Evolutionary conservation across 169 alveolate genomes (phyloP), one percentile per base, ranked within the genome.

Genomic region (Ichthyophthirius multifiliis): DNA sequence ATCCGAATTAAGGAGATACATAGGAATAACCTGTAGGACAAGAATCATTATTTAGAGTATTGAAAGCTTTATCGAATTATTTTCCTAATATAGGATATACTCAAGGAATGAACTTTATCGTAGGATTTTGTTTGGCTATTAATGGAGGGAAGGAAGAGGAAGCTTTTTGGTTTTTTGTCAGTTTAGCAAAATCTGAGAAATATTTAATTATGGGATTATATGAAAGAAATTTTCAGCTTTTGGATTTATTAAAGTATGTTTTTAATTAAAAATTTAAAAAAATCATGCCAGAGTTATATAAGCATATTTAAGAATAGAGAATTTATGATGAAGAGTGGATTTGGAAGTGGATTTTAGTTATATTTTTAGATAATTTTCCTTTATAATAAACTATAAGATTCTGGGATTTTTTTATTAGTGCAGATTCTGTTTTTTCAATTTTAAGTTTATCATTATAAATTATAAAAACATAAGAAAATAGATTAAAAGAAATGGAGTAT

Each of bases 61-160:
- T 89, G 16, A 35, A 37, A 18, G 77, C 77, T 0, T 5, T 67
- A 4, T 34, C 62, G 1, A 67, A 67, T 41, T 67, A 67, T 67
- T 67, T 67, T 41, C 77, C 77, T 34, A 79, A 85, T 13, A 86
- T 85, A 4, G 94, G 94, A 5, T 89, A 89, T 45, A 81, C 89
- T 55, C 65, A 89, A 78, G 76, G 89, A 12, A 82, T 84, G 84
- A 89, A 89, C 45, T 82, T 84, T 23, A 37, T 89, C 5, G 85
- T 84, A 13, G 94, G 85, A 16, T 82, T 85, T 39, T 39, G 82
- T n/a, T 43, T 89, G 15, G 43, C 79, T 12, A 64, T 89, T 12
- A 77, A 71, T 79, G 90, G 88, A 6, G 94, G 91, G 18, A 83
- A 82, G 46, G 94, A 89, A 62, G 88, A 82, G 76, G 94, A 89